A percentile compares a stretch with the other conserved stretches of the same genome.
Evolutionary conservation across 352 stramenopile genomes (phyloP).

Genomic region (Peronospora farinosa): DNA sequence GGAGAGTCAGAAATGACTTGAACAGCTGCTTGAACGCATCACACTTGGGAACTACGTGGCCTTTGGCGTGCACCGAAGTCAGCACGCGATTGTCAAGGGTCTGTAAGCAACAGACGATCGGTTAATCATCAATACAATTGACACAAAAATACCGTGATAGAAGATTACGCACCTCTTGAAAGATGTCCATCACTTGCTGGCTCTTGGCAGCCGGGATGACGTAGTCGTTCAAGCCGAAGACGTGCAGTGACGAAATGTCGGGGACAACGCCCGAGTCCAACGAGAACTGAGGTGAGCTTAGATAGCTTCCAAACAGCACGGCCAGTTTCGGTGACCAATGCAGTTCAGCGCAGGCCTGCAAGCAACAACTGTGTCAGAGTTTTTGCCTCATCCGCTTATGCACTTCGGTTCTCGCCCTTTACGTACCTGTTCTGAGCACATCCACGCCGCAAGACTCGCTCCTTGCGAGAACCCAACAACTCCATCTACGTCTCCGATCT

Average conservation of each 20-base stretch:
- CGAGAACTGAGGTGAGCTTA: slow-evolving; percentile 50
- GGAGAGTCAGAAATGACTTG: slow-evolving; percentile 39
- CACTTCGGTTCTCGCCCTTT: background rate
- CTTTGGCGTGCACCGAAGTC: slow-evolving; percentile 62
- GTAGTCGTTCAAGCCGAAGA: slow-evolving; percentile 76
- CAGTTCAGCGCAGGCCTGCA: slow-evolving; percentile 44
- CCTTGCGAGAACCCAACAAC: slow-evolving; percentile 83
- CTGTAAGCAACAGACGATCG: slow-evolving; percentile 12
- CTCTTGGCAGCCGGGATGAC: slow-evolving; percentile 71
- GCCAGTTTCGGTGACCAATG: slow-evolving; percentile 63
- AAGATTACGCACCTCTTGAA: slow-evolving; percentile 39
- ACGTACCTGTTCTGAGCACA: slow-evolving; percentile 61
- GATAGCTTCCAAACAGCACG: slow-evolving; percentile 72
- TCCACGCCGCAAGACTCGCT: slow-evolving; percentile 69
- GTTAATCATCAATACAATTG: slow-evolving; percentile 1
- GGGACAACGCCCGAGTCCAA: slow-evolving; percentile 44
- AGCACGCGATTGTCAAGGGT: slow-evolving; percentile 40
- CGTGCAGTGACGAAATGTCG: slow-evolving; percentile 58
- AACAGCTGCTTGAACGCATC: slow-evolving; percentile 44
- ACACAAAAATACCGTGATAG: background rate
- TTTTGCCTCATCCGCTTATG: background rate
- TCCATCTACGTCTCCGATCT: slow-evolving; percentile 60
- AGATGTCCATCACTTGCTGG: slow-evolving; percentile 59
- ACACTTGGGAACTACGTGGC: slow-evolving; percentile 77
- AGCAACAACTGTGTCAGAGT: background rate